A percentile compares a stretch with the other conserved stretches of the same genome.
Conservation (phyloP, 768 basidiomycete genomes). For the Clitopilus passeckerianus region DNA sequence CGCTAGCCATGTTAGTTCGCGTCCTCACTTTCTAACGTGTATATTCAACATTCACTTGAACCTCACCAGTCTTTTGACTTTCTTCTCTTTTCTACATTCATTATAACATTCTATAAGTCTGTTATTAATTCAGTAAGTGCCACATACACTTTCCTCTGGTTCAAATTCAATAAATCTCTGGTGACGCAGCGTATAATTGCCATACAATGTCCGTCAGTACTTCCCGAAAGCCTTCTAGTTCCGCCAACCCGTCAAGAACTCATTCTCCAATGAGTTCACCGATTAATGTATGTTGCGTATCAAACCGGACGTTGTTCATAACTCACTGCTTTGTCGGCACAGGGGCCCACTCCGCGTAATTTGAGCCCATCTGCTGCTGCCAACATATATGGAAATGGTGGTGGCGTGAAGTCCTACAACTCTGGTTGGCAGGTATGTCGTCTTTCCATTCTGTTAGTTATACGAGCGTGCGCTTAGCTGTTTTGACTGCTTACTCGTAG, state of each 20-base stretch:
- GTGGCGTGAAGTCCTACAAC: constrained; percentile 46
- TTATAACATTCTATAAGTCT: constrained; percentile 11
- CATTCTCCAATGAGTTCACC: constrained; percentile 63
- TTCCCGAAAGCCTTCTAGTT: constrained; percentile 65
- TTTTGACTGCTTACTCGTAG: constrained; percentile 27
- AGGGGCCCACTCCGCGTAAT: constrained; percentile 14
- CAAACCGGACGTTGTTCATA: background rate
- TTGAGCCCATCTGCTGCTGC: constrained; percentile 32
- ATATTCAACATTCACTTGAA: constrained; percentile 1
- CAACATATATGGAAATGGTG: constrained; percentile 49
- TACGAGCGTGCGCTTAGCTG: constrained; percentile 10
- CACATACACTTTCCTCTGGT: background rate
- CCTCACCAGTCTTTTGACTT: constrained; percentile 7
- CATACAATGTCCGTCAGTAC: constrained; percentile 34
- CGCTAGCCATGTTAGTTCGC: constrained; percentile 18
- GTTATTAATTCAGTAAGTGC: constrained; percentile 6
- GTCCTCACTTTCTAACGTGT: constrained; percentile 15
- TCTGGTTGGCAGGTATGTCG: constrained; percentile 64
- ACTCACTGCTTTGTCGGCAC: background rate
- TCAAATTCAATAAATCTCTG: background rate
- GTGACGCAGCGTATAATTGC: constrained; percentile 13
- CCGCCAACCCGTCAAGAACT: constrained; percentile 58
- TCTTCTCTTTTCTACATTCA: constrained; percentile 8
- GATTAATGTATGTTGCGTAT: constrained; percentile 37
- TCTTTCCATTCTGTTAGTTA: background rate